Evolutionary conservation across 1,284 basidiomycete genomes (phyloP).

Genomic region (Testicularia cyperi): DNA sequence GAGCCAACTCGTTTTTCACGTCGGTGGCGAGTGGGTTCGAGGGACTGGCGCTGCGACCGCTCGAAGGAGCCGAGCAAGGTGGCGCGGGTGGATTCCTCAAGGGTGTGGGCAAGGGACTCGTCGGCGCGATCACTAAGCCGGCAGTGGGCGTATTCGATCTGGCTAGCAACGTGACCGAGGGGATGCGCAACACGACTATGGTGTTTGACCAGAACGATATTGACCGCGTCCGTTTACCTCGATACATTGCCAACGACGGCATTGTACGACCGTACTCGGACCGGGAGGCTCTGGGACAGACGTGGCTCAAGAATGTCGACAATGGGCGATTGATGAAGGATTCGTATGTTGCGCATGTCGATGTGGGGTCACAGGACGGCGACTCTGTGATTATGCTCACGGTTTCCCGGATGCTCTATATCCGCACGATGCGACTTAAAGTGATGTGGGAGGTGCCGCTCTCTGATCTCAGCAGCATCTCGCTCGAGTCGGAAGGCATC

Average conservation of each 20-base stretch:
- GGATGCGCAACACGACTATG: slow-evolving; percentile 90
- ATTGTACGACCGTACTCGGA: slow-evolving; percentile 68
- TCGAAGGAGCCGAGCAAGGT: slow-evolving; percentile 92
- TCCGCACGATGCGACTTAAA: slow-evolving; percentile 80
- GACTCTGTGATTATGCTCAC: slow-evolving; percentile 57
- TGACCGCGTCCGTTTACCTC: slow-evolving; percentile 84
- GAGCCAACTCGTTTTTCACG: slow-evolving; percentile 88
- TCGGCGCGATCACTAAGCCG: slow-evolving; percentile 93
- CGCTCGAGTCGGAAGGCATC: slow-evolving; percentile 60
- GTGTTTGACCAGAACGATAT: slow-evolving; percentile 92
- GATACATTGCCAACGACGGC: slow-evolving; percentile 70
- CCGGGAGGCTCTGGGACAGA: slow-evolving; percentile 89
- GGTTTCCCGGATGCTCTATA: slow-evolving; percentile 66
- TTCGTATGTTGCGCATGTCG: slow-evolving; percentile 79
- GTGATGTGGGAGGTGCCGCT: slow-evolving; percentile 92
- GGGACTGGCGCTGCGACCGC: slow-evolving; percentile 91
- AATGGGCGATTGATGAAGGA: slow-evolving; percentile 82
- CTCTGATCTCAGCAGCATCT: slow-evolving; percentile 81
- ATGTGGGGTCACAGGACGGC: slow-evolving; percentile 64
- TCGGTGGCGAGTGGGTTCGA: slow-evolving; percentile 94
- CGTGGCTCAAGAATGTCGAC: slow-evolving; percentile 90
- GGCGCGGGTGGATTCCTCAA: slow-evolving; percentile 97
- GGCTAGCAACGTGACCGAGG: slow-evolving; percentile 92
- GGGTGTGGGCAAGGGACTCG: slow-evolving; percentile 92
- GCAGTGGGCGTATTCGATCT: slow-evolving; percentile 95